Conservation (phyloP, 108 stramenopile species). For the Nitzschia putrida region DNA sequence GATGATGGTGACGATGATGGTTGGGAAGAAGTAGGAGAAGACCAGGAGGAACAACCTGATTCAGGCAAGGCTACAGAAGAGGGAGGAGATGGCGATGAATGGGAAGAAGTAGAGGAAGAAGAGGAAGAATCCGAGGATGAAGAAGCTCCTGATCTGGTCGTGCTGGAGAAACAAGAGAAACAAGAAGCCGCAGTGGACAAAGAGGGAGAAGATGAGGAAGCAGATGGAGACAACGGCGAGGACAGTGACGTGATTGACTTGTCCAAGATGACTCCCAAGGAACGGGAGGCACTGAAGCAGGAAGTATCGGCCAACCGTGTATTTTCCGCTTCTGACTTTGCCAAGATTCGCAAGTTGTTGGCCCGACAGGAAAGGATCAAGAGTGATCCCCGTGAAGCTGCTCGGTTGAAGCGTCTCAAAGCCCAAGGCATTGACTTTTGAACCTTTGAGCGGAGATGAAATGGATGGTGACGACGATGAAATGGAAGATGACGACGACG, state of each 20-base stretch:
- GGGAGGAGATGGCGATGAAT: conserved; percentile 47
- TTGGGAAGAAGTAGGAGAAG: conserved; percentile 48
- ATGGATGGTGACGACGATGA: conserved; percentile 38
- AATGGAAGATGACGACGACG: conserved; percentile 71
- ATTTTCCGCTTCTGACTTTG: conserved; percentile 82
- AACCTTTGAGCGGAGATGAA: conserved; percentile 70
- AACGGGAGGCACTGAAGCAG: conserved; percentile 74
- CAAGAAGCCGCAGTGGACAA: conserved; percentile 33
- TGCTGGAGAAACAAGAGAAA: conserved; percentile 45
- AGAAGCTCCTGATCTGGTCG: conserved; percentile 67
- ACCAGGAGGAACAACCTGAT: conserved; percentile 10
- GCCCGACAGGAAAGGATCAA: conserved; percentile 73
- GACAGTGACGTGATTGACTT: conserved; percentile 50
- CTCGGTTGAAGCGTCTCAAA: conserved; percentile 71
- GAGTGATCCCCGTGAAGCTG: conserved; percentile 79
- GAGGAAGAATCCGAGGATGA: conserved; percentile 61
- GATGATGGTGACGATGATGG: conserved; percentile 57
- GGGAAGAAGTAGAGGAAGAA: conserved; percentile 50
- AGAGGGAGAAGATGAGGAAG: conserved; percentile 26
- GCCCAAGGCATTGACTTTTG: conserved; percentile 77
- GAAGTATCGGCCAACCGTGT: conserved; percentile 82
- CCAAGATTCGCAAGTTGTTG: conserved; percentile 86
- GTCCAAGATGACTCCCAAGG: conserved; percentile 69
- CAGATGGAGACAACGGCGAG: conserved; percentile 11
- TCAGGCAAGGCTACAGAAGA: conserved; percentile 47